Evolutionary conservation across 2,329 filamentous ascomycete genomes (phyloP).

Genomic region (Zasmidium cellare): DNA sequence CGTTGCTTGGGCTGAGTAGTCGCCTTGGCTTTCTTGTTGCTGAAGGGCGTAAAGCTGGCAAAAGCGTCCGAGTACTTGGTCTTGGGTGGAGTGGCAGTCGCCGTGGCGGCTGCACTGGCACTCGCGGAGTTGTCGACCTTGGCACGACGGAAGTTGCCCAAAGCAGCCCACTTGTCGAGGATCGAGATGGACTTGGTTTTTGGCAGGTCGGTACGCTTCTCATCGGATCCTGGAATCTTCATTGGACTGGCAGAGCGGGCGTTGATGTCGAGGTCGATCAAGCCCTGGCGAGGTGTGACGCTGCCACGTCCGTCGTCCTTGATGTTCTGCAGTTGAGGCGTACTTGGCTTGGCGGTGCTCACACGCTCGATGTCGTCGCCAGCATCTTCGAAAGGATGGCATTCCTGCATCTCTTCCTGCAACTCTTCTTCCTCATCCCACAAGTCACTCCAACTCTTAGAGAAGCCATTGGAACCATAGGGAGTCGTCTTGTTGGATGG

Average conservation of each 20-base stretch:
- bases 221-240: conserved; percentile 34
- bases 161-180: conserved; percentile 84
- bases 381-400: conserved; percentile 36
- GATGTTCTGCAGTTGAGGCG: conserved; percentile 45
- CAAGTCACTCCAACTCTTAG: conserved; percentile 99
- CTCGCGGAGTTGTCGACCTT: conserved; percentile 49
- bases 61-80: conserved; percentile 35
- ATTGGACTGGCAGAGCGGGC: conserved; percentile 39
- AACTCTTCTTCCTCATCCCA: conserved; percentile 92
- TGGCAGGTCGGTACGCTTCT: conserved; percentile 58
- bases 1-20: conserved; percentile 25
- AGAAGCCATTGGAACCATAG: conserved; percentile 56
- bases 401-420: conserved; percentile 67
- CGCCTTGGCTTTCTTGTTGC: conserved; percentile 35
- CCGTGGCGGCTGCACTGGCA: conserved; percentile 34
- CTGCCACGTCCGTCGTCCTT: conserved; percentile 52
- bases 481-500: conserved; percentile 63
- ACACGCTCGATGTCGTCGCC: conserved; percentile 37
- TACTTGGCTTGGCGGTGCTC: conserved; percentile 56
- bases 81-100: conserved; percentile 37
- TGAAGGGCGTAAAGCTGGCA: conserved; percentile 34
- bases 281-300: conserved; percentile 51
- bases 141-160: conserved; percentile 80
- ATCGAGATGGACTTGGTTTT: conserved; percentile 55
- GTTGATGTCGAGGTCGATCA: conserved; percentile 57